Evolutionary conservation across 306 rosid species (phyloP), one percentile per base, ranked within the genome.

Genomic region (Dicorynia guianensis): DNA sequence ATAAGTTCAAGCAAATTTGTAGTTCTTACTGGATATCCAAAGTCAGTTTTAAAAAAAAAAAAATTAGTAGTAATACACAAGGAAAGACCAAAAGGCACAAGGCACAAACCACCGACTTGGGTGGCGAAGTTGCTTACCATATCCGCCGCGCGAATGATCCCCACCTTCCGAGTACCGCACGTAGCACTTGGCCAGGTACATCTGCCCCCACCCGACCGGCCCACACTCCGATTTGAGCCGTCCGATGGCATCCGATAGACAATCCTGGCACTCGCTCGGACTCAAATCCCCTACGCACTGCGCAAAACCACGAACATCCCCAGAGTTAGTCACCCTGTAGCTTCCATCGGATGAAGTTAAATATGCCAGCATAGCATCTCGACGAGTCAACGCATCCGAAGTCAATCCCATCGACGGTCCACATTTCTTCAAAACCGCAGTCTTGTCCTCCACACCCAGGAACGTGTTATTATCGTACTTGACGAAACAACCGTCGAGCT

Each of bases 281-380:
- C 94, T 93, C 89, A 96, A 82, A 69, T 92, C 99, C 13, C 97
- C 97, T 0, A 85, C 85, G 65, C 99, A 96, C 94, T 96, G 99
- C 38, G 96, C 91, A 82, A 81, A 84, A 10, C 88, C 89, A 48
- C 59, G 79, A 0, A 81, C 47, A 39, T 80, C 71, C 50, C 89
- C 96, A 0, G 74, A 77, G 47, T 47, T 72, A 10, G 83, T 64
- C 0, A 33, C 54, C 52, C 91, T 78, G 10, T 69, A 79, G 56
- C 52, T 15, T 54, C 84, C 95, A 50, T 83, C 91, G 0, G 83
- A 42, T 15, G 87, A 5, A 40, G 74, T 85, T 6, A 92, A 11
- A 67, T 83, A 74, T 14, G 83, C 81, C 85, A 96, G 71, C 85
- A 87, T 86, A 12, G 75, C 84, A 56, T 90, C 97, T 5, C 91